phyloP scores from a whole-genome alignment of 1,139 yeast species.

The Yamadazyma blattariae region DNA sequence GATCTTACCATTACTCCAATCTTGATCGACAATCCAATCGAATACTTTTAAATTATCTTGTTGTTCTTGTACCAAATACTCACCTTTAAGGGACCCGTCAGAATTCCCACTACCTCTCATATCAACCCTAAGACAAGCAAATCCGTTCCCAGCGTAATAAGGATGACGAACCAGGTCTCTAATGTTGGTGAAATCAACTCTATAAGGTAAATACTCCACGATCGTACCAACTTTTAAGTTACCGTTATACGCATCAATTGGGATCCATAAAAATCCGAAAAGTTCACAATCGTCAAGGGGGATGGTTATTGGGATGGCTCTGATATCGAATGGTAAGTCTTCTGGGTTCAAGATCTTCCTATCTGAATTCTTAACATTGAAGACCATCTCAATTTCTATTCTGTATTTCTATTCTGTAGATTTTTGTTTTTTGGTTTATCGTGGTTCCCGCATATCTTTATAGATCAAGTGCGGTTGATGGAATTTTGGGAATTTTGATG shows the following conservation, averaged over 20 bases:
- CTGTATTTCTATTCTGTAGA: too few species aligned
- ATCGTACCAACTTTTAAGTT: conserved; percentile 27
- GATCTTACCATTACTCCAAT: conserved; percentile 40
- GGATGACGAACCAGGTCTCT: conserved; percentile 42
- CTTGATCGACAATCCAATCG: conserved; percentile 35
- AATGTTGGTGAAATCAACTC: conserved; percentile 39
- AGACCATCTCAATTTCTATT: too few species aligned
- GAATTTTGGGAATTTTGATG: too few species aligned
- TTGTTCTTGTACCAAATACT: conserved; percentile 37
- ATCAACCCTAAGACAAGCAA: conserved; percentile 39
- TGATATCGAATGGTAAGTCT: conserved; percentile 23
- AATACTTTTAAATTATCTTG: conserved; percentile 37
- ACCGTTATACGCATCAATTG: conserved; percentile 20
- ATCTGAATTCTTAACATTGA: conserved; percentile 21
- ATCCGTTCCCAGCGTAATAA: conserved; percentile 40
- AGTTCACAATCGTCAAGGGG: conserved; percentile 33
- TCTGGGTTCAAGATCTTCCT: conserved; percentile 18
- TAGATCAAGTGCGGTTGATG: too few species aligned
- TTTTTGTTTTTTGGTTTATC: too few species aligned
- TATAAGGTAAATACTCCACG: conserved; percentile 40
- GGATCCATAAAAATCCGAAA: conserved; percentile 41
- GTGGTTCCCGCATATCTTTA: too few species aligned
- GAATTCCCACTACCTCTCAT: conserved; percentile 43
- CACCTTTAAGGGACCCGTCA: conserved; percentile 36
- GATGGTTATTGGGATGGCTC: conserved; percentile 28